Evolutionary conservation across 768 basidiomycete genomes (phyloP).

Genomic region (Lepiota subincarnata): DNA sequence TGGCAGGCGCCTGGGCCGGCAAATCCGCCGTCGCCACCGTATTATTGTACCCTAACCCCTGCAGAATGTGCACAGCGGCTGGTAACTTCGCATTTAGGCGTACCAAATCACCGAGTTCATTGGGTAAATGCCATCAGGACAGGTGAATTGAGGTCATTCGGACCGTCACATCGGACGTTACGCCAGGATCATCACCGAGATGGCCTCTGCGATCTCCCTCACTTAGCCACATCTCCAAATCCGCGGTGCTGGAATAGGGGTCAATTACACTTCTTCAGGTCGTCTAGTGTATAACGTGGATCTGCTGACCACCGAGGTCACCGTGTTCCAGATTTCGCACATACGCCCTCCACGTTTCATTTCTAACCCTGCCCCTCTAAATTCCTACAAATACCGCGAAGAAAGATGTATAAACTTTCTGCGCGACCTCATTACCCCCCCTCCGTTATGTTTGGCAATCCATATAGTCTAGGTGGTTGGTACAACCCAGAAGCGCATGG

Average conservation of each 20-base stretch:
- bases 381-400: conserved; percentile 2
- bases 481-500: conserved; percentile 12
- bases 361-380: background rate
- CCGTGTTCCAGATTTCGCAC: background rate
- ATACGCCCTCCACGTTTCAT: conserved; percentile 7
- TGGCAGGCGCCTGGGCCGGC: too few relatives aligned
- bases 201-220: conserved; percentile 2
- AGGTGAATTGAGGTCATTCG: background rate
- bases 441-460: conserved; percentile 17
- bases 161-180: background rate
- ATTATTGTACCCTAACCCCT: too few relatives aligned
- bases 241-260: conserved; percentile 2
- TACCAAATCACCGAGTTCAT: conserved; percentile 1
- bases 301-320: conserved; percentile 9
- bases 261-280: background rate
- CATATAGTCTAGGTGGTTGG: conserved; percentile 21
- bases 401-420: background rate
- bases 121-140: background rate
- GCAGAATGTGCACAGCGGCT: too few relatives aligned
- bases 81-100: background rate
- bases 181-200: conserved; percentile 9
- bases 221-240: background rate
- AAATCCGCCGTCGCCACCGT: too few relatives aligned
- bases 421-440: background rate
- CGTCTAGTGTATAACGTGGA: background rate